Percentiles rank a stretch among this genome's conserved stretches.
phyloP scores from a whole-genome alignment of 495 filamentous ascomycete species.

The Penicillium herquei region DNA sequence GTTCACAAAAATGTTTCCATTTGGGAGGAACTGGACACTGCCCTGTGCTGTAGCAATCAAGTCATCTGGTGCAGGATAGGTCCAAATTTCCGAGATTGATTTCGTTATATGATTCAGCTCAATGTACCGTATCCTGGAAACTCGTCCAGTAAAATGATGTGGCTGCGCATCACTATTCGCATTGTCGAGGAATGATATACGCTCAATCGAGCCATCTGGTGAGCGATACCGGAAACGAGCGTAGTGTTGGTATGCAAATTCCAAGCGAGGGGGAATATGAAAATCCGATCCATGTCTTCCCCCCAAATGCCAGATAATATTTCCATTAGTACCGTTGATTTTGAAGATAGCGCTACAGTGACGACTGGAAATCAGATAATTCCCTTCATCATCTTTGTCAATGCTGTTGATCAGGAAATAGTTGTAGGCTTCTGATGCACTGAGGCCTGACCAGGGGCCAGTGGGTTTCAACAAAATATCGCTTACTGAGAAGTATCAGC shows the following conservation, averaged over 20 bases:
- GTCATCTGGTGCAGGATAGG: constrained; percentile 19
- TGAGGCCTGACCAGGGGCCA: constrained; percentile 29
- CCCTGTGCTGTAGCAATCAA: constrained; percentile 49
- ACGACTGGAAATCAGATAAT: constrained; percentile 52
- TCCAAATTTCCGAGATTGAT: not conserved
- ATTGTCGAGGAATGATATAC: not conserved
- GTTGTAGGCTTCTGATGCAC: constrained; percentile 30
- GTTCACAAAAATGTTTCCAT: constrained; percentile 47
- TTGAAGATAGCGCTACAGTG: constrained; percentile 47
- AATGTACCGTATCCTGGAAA: not conserved
- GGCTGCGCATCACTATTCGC: not conserved
- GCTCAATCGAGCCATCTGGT: not conserved
- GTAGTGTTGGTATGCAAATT: not conserved
- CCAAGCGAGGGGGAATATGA: not conserved
- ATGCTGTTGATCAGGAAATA: constrained; percentile 25
- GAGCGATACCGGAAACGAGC: not conserved
- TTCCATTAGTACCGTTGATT: constrained; percentile 49
- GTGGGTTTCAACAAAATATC: constrained; percentile 39
- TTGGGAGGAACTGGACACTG: constrained; percentile 48
- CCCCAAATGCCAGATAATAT: constrained; percentile 50
- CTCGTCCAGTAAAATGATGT: not conserved
- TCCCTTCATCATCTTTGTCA: constrained; percentile 30
- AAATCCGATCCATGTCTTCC: constrained; percentile 8
- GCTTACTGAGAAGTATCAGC: constrained; percentile 34
- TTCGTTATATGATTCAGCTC: not conserved